Percentiles rank a stretch among this genome's conserved stretches.
These are phyloP conservation scores for Oryza punctata DNA, from an alignment of 176 grass and related monocot species.

Conservation along the genomic window DNA sequence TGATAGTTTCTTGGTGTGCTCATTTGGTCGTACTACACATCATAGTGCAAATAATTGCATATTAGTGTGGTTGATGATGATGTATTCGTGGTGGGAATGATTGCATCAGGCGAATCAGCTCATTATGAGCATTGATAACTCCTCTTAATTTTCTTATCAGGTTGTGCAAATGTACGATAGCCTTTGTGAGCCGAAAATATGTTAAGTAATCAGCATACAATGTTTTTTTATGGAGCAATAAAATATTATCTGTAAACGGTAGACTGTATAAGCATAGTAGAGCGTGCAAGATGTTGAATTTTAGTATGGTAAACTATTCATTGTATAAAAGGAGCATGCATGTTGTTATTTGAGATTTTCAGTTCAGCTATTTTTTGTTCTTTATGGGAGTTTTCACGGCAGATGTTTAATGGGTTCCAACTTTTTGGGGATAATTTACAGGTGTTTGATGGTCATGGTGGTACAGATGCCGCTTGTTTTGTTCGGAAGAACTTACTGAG, in stretches of 20 bases:
- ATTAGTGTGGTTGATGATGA: constrained; percentile 7
- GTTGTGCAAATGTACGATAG: background rate
- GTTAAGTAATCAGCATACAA: background rate
- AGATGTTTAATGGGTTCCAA: constrained; percentile 41
- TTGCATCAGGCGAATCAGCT: constrained; percentile 32
- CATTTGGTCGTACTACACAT: constrained; percentile 38
- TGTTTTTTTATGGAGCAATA: background rate
- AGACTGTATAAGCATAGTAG: background rate
- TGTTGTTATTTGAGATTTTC: constrained; percentile 11
- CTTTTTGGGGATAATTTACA: constrained; percentile 18
- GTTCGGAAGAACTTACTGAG: constrained; percentile 84
- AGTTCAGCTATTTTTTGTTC: background rate
- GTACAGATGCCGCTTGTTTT: constrained; percentile 84
- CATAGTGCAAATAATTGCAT: constrained; percentile 45
- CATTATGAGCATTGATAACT: constrained; percentile 27
- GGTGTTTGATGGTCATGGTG: constrained; percentile 98
- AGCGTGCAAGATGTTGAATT: background rate
- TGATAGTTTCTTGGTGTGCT: constrained; percentile 24
- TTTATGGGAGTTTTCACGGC: background rate
- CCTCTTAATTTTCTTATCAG: background rate
- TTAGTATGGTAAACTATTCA: background rate
- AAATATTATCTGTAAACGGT: background rate
- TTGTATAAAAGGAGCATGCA: background rate
- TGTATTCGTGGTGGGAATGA: constrained; percentile 29
- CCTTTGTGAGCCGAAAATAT: background rate